These are phyloP conservation scores for Melaleuca quinquenervia DNA, from an alignment of 345 rosid genomes.

Conservation along the genomic window DNA sequence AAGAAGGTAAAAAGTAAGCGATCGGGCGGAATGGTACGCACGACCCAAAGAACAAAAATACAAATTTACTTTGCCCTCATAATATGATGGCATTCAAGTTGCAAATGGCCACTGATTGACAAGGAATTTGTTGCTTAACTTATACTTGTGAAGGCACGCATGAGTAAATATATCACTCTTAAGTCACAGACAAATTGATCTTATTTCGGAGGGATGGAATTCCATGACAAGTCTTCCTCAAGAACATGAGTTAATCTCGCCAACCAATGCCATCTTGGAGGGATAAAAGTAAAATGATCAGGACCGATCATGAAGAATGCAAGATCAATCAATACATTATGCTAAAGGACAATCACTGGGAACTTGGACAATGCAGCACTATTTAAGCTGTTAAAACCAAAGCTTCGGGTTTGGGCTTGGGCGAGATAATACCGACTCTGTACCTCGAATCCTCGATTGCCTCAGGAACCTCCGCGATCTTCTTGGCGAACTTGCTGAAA, in stretches of 20 bases:
- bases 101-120: neutral
- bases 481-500: constrained; percentile 23
- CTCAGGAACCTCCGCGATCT: neutral
- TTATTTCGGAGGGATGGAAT: neutral
- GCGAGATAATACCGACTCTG: neutral
- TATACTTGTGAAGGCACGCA: neutral
- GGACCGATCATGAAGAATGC: neutral
- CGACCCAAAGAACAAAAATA: neutral
- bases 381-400: neutral
- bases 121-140: neutral
- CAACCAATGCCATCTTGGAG: neutral
- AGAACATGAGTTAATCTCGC: neutral
- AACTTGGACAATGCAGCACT: neutral
- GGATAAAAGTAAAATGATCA: neutral
- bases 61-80: neutral
- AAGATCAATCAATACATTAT: neutral
- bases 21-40: neutral
- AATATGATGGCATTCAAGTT: neutral
- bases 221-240: neutral
- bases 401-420: neutral
- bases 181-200: too few relatives aligned
- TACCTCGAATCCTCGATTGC: neutral
- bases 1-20: neutral
- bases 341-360: neutral
- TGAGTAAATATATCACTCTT: neutral